Evolutionary conservation across 2,329 filamentous ascomycete genomes (phyloP).

Genomic region (Hypomyces rosellus): DNA sequence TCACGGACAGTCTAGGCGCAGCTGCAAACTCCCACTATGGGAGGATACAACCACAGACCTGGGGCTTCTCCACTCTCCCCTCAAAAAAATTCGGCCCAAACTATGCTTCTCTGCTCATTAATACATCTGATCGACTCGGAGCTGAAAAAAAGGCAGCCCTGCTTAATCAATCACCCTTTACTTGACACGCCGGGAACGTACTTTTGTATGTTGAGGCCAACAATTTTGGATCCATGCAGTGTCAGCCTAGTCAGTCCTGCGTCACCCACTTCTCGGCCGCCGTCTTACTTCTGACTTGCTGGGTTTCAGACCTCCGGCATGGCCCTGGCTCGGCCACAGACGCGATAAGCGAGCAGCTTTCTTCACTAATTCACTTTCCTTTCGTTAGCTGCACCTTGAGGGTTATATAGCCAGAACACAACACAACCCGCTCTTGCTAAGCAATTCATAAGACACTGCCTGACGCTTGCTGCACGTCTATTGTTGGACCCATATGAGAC

Average conservation of each 20-base stretch:
- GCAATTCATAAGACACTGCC: neutral
- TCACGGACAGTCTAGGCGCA: neutral
- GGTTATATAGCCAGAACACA: neutral
- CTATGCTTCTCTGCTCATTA: no score
- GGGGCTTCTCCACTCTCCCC: no score
- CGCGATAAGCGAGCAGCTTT: slow-evolving; percentile 13
- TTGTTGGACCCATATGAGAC: slow-evolving; percentile 4
- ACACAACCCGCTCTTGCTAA: neutral
- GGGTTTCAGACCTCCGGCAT: slow-evolving; percentile 4
- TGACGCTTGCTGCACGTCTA: neutral
- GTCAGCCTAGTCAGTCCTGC: neutral
- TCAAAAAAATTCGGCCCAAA: no score
- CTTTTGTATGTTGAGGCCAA: no score
- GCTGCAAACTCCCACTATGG: no score
- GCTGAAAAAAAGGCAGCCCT: no score
- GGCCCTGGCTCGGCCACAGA: slow-evolving; percentile 8
- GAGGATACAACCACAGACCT: no score
- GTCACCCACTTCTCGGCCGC: neutral
- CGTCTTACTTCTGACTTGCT: slow-evolving; percentile 1
- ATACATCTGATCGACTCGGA: no score
- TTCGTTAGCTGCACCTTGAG: neutral
- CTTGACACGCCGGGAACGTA: no score
- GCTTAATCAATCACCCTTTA: no score
- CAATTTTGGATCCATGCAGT: no score
- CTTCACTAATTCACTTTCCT: neutral